phyloP scores from a whole-genome alignment of 352 stramenopile species.

The Phytophthora nicotianae region DNA sequence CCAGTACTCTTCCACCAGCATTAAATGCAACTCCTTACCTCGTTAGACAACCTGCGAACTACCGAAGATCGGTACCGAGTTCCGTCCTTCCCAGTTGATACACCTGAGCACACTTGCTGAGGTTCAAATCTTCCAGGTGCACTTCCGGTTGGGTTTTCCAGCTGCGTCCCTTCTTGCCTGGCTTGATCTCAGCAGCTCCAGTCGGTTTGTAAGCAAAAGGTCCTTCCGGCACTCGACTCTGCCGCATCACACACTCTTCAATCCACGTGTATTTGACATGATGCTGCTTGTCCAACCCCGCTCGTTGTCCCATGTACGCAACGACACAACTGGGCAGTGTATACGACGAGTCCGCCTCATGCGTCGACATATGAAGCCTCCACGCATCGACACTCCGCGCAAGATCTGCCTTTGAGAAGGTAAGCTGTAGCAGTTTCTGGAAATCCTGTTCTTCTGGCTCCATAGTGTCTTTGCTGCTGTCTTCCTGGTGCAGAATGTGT shows the following conservation, averaged over 20 bases:
- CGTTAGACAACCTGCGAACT: constrained; percentile 48
- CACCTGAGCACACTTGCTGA: constrained; percentile 48
- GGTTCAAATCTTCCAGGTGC: constrained; percentile 55
- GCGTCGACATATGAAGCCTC: constrained; percentile 44
- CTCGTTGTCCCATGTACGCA: constrained; percentile 54
- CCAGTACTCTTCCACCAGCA: background rate
- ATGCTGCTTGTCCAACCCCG: constrained; percentile 58
- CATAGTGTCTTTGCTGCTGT: constrained; percentile 18
- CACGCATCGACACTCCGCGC: constrained; percentile 45
- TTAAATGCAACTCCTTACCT: constrained; percentile 31
- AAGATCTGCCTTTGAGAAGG: constrained; percentile 54
- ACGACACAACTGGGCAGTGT: constrained; percentile 63
- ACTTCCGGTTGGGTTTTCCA: constrained; percentile 58
- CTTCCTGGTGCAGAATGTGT: constrained; percentile 75
- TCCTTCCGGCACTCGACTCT: constrained; percentile 58
- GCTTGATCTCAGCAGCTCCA: constrained; percentile 14
- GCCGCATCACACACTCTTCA: constrained; percentile 73
- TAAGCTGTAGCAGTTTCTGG: constrained; percentile 51
- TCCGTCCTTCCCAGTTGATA: constrained; percentile 49
- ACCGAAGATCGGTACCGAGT: constrained; percentile 53
- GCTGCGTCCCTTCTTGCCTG: constrained; percentile 30
- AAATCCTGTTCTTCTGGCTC: constrained; percentile 38
- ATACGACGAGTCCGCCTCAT: constrained; percentile 32
- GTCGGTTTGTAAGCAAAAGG: constrained; percentile 40
- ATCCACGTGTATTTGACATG: constrained; percentile 84